phyloP scores from a whole-genome alignment of 306 rosid species.

The Trifolium fragiferum region DNA sequence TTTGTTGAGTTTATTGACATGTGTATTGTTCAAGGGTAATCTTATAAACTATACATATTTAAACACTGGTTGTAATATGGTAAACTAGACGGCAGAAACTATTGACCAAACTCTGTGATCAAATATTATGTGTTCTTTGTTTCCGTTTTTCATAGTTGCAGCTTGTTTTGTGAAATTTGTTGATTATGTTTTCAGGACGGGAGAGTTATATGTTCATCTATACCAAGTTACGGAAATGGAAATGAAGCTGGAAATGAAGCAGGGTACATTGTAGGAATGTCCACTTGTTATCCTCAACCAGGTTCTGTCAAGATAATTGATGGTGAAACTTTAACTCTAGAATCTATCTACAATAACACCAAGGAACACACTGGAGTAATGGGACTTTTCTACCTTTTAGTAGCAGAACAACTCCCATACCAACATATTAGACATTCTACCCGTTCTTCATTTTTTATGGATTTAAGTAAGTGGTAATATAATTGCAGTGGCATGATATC shows the following conservation, averaged over 20 bases:
- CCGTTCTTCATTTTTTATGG: constrained; percentile 34
- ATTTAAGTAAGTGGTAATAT: background rate
- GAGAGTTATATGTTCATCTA: constrained; percentile 68
- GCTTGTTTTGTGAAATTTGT: constrained; percentile 24
- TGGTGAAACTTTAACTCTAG: constrained; percentile 63
- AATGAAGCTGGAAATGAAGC: constrained; percentile 70
- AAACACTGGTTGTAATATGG: background rate
- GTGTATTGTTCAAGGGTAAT: too few relatives aligned
- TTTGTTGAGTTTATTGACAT: too few relatives aligned
- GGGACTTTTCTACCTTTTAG: constrained; percentile 73
- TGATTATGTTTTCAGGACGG: constrained; percentile 63
- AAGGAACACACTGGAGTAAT: constrained; percentile 69
- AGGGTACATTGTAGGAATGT: constrained; percentile 79
- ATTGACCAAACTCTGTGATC: background rate
- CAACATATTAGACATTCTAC: constrained; percentile 26
- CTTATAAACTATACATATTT: too few relatives aligned
- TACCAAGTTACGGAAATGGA: constrained; percentile 73
- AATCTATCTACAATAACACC: constrained; percentile 52
- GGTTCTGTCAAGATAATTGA: constrained; percentile 64
- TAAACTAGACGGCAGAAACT: background rate
- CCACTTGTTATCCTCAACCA: constrained; percentile 71
- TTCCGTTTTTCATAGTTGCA: background rate
- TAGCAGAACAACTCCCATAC: constrained; percentile 63
- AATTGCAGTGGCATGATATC: too few relatives aligned
- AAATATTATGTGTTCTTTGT: too few relatives aligned